phyloP scores from a whole-genome alignment of 129 eudicot genomes.

The Lactuca saligna region DNA sequence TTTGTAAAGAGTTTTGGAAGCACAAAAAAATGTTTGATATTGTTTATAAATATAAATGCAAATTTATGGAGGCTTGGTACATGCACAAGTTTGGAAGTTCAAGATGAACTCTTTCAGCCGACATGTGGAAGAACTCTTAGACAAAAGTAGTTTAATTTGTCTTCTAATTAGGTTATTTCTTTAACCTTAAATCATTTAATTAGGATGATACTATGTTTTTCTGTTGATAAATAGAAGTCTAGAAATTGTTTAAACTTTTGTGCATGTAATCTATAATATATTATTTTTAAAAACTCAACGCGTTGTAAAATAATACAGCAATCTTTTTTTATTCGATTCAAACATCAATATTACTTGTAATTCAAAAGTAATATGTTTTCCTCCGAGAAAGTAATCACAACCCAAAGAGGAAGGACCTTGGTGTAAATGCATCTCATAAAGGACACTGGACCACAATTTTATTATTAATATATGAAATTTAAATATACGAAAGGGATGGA shows the following conservation, averaged over 20 bases:
- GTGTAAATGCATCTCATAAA: slow-evolving; percentile 13
- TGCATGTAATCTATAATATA: not conserved
- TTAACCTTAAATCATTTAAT: not conserved
- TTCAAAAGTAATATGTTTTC: slow-evolving; percentile 3
- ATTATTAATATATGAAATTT: not conserved
- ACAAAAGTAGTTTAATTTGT: not conserved
- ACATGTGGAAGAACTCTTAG: not conserved
- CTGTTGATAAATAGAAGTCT: no score
- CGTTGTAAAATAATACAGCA: not conserved
- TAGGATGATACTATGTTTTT: no score
- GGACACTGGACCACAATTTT: slow-evolving; percentile 16
- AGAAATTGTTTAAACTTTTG: no score
- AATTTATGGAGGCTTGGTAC: slow-evolving; percentile 12
- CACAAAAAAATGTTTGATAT: slow-evolving; percentile 16
- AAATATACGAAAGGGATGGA: slow-evolving; percentile 6
- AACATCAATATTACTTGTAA: not conserved
- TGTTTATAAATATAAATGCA: not conserved
- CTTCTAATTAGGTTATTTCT: not conserved
- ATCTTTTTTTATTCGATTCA: not conserved
- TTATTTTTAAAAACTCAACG: no score
- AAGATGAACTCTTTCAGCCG: not conserved
- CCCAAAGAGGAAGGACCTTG: slow-evolving; percentile 15
- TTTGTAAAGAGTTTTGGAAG: not conserved
- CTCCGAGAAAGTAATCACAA: not conserved
- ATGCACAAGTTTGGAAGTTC: not conserved